Evolutionary conservation across 495 filamentous ascomycete species (phyloP).

Genomic region (Tuber brumale): DNA sequence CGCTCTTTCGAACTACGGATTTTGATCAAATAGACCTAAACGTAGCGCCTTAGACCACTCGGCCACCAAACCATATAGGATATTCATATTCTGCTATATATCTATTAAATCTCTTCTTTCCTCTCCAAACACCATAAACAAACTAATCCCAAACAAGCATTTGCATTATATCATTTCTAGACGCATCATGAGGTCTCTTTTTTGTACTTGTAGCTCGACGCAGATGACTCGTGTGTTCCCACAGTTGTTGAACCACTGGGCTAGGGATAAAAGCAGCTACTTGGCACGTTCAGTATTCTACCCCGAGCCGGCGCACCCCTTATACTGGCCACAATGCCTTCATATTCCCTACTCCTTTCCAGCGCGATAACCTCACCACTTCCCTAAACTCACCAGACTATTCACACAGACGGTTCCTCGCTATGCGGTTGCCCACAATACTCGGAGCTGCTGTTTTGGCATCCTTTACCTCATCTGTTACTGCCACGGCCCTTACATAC

Average conservation of each 20-base stretch:
- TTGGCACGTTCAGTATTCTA: constrained; percentile 8
- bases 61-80: constrained; percentile 9
- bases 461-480: constrained; percentile 52
- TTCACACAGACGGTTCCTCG: constrained; percentile 3
- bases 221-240: background rate
- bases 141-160: background rate
- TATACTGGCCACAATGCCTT: constrained; percentile 30
- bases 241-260: background rate
- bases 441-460: constrained; percentile 55
- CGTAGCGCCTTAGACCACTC: constrained; percentile 25
- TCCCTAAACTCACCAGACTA: background rate
- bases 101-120: background rate
- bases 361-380: constrained; percentile 1
- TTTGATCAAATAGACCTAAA: constrained; percentile 12
- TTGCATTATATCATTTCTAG: background rate
- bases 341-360: constrained; percentile 18
- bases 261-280: background rate
- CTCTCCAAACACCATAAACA: background rate
- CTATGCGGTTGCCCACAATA: constrained; percentile 33
- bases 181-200: background rate
- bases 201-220: background rate
- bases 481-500: constrained; percentile 89
- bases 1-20: constrained; percentile 25
- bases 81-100: background rate
- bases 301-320: constrained; percentile 18